phyloP scores from a whole-genome alignment of 768 basidiomycete species.

The Trametopsis cervina region DNA sequence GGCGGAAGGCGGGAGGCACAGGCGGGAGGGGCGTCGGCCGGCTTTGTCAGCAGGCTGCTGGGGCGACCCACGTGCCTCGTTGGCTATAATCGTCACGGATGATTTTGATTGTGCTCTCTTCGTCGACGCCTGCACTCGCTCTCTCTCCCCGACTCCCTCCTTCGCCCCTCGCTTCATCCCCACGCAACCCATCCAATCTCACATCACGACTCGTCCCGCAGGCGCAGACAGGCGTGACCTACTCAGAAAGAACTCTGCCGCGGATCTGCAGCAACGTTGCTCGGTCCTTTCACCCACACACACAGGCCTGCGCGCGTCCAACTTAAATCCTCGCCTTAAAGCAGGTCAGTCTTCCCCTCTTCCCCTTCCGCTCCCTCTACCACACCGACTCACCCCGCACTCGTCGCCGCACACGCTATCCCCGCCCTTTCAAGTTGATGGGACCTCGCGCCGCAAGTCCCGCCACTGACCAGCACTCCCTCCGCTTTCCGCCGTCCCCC shows the following conservation, averaged over 20 bases:
- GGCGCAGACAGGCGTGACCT: too few species aligned
- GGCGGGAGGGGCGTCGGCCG: background rate
- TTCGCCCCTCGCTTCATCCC: too few species aligned
- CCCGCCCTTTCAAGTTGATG: conserved; percentile 15
- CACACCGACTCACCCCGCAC: conserved; percentile 2
- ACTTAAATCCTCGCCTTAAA: conserved; percentile 5
- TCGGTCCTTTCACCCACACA: background rate
- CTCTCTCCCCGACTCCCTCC: conserved; percentile 1
- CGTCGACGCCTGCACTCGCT: conserved; percentile 1
- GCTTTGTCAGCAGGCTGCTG: conserved; percentile 18
- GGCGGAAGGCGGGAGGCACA: background rate
- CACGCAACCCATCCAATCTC: too few species aligned
- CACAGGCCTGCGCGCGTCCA: background rate
- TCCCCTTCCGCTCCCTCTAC: conserved; percentile 11
- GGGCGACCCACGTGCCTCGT: conserved; percentile 26
- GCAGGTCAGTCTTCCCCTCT: conserved; percentile 3
- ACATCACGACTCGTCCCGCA: background rate
- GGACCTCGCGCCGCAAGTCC: conserved; percentile 18
- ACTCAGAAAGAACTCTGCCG: too few species aligned
- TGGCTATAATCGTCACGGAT: conserved; percentile 27
- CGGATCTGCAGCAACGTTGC: conserved; percentile 13
- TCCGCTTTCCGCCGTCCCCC: conserved; percentile 39
- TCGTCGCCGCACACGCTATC: conserved; percentile 1
- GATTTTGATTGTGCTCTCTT: conserved; percentile 13
- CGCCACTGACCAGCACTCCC: conserved; percentile 17